These are phyloP conservation scores for Saccharomycopsis javanensis DNA, from an alignment of 805 yeast species.

Conservation along the genomic window DNA sequence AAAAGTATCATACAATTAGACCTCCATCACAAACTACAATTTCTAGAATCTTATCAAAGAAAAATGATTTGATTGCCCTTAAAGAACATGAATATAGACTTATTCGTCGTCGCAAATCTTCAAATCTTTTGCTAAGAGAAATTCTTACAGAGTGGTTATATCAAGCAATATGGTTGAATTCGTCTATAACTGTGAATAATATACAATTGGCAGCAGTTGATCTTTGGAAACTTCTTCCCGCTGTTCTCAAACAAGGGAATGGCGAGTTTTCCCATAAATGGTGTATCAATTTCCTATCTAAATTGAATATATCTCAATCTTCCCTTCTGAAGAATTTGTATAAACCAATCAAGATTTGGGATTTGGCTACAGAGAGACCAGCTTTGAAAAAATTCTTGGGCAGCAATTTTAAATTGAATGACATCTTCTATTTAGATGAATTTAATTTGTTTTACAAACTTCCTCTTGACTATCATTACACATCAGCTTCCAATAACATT, in stretches of 20 bases:
- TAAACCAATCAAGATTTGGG: constrained; percentile 48
- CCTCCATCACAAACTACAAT: constrained; percentile 64
- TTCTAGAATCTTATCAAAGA: constrained; percentile 48
- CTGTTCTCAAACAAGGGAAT: constrained; percentile 45
- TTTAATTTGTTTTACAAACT: constrained; percentile 48
- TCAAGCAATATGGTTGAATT: constrained; percentile 56
- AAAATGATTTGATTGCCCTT: constrained; percentile 41
- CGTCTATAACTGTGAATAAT: constrained; percentile 55
- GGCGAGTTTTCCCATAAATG: constrained; percentile 59
- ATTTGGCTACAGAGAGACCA: constrained; percentile 42
- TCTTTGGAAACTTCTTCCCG: constrained; percentile 53
- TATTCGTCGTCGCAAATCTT: constrained; percentile 42
- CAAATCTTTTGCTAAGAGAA: constrained; percentile 43
- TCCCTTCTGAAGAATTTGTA: constrained; percentile 37
- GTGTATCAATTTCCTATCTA: constrained; percentile 40
- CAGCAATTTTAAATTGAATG: constrained; percentile 37
- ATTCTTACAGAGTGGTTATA: constrained; percentile 64
- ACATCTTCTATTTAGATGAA: constrained; percentile 53
- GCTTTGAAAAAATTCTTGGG: constrained; percentile 36
- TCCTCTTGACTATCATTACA: constrained; percentile 50
- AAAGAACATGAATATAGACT: constrained; percentile 43
- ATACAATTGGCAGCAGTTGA: constrained; percentile 54
- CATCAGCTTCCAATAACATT: constrained; percentile 23
- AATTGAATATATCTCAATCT: constrained; percentile 42
- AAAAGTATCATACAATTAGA: constrained; percentile 39